These are phyloP conservation scores for Isatis tinctoria DNA, from an alignment of 345 rosid genomes.

Conservation along the genomic window DNA sequence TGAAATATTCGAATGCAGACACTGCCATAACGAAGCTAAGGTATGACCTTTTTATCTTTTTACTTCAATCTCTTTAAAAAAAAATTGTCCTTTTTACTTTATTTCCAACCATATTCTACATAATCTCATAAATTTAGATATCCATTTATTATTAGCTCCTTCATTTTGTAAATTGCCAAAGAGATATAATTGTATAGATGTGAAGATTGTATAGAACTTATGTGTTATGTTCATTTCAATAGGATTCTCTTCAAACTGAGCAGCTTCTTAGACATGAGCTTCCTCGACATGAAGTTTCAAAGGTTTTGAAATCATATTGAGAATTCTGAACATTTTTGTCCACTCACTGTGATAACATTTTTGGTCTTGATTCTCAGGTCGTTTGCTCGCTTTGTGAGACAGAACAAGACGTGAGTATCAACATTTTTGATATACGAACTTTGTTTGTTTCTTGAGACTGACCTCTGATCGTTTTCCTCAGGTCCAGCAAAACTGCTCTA, in stretches of 20 bases:
- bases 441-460: not conserved
- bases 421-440: not conserved
- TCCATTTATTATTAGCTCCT: not conserved
- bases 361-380: conserved; percentile 38
- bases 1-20: conserved; percentile 79
- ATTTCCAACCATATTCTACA: not conserved
- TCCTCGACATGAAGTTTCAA: conserved; percentile 71
- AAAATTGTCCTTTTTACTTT: not conserved
- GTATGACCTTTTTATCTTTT: conserved; percentile 26
- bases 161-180: too few species aligned
- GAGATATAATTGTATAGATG: not conserved
- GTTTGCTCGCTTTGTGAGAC: conserved; percentile 64
- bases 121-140: not conserved
- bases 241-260: conserved; percentile 59
- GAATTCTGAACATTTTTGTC: not conserved
- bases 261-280: conserved; percentile 59
- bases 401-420: conserved; percentile 64
- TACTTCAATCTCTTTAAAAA: not conserved
- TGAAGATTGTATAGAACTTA: not conserved
- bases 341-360: not conserved
- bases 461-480: conserved; percentile 15
- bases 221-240: conserved; percentile 4
- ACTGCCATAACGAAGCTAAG: conserved; percentile 89
- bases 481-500: conserved; percentile 55
- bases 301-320: conserved; percentile 36